phyloP scores from a whole-genome alignment of 306 rosid species.

The Benincasa hispida region DNA sequence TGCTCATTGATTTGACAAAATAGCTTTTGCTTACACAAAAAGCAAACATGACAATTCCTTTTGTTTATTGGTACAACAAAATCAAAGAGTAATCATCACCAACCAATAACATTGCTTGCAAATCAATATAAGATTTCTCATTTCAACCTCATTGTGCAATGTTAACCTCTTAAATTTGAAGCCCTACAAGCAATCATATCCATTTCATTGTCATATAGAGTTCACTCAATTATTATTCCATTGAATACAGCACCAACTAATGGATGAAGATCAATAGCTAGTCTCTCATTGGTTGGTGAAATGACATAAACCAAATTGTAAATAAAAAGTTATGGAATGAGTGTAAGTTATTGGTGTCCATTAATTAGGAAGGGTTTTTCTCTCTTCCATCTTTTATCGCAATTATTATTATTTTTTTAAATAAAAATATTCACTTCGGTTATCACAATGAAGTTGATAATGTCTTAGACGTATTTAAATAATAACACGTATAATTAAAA shows the following conservation, averaged over 20 bases:
- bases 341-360: no score
- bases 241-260: neutral
- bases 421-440: no score
- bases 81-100: neutral
- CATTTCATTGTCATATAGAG: neutral
- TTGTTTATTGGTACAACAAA: neutral
- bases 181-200: neutral
- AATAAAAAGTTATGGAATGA: no score
- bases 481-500: no score
- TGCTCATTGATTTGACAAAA: neutral
- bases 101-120: neutral
- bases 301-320: neutral
- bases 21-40: neutral
- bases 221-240: neutral
- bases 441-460: no score
- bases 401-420: no score
- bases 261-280: neutral
- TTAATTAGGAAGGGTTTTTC: no score
- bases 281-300: neutral
- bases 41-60: neutral
- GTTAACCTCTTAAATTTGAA: neutral
- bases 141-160: neutral
- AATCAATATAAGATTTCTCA: neutral
- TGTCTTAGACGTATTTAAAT: no score
- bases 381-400: no score